phyloP scores from a whole-genome alignment of 1,284 basidiomycete species.

The Trametes pubescens region DNA sequence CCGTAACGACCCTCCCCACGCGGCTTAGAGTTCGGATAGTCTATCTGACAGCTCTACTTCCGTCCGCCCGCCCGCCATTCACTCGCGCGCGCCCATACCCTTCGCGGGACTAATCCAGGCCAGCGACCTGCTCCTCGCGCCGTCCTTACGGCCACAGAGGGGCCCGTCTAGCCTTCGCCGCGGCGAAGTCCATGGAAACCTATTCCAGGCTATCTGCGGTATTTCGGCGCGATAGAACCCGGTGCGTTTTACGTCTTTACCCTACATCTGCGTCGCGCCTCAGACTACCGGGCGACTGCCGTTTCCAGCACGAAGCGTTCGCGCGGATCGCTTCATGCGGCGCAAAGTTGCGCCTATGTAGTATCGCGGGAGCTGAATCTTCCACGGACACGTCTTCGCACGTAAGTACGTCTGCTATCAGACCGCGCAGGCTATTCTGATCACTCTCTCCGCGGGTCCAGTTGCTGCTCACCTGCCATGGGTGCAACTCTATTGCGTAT shows the following conservation, averaged over 20 bases:
- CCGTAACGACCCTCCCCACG: conserved; percentile 14
- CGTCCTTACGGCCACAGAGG: conserved; percentile 18
- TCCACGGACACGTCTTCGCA: conserved; percentile 10
- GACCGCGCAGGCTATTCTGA: conserved; percentile 10
- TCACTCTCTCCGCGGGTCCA: not conserved
- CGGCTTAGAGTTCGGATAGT: conserved; percentile 26
- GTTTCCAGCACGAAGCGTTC: conserved; percentile 3
- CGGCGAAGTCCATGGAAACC: conserved; percentile 22
- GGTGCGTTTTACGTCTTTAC: conserved; percentile 20
- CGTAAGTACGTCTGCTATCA: not conserved
- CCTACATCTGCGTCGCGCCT: conserved; percentile 15
- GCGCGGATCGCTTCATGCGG: conserved; percentile 19
- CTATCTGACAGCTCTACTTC: conserved; percentile 24
- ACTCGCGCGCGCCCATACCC: conserved; percentile 10
- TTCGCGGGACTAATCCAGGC: conserved; percentile 26
- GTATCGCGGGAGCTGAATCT: conserved; percentile 24
- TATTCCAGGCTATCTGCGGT: conserved; percentile 20
- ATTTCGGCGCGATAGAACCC: conserved; percentile 9
- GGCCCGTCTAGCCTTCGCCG: conserved; percentile 17
- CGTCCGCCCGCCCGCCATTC: conserved; percentile 7
- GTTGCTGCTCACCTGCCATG: not conserved
- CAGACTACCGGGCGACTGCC: conserved; percentile 11
- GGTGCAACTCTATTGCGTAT: not conserved
- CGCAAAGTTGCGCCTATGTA: conserved; percentile 16
- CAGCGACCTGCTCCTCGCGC: conserved; percentile 1